These are phyloP conservation scores for Aaosphaeria pasadenensis DNA, from an alignment of 2,329 filamentous ascomycete genomes.

Conservation along the genomic window DNA sequence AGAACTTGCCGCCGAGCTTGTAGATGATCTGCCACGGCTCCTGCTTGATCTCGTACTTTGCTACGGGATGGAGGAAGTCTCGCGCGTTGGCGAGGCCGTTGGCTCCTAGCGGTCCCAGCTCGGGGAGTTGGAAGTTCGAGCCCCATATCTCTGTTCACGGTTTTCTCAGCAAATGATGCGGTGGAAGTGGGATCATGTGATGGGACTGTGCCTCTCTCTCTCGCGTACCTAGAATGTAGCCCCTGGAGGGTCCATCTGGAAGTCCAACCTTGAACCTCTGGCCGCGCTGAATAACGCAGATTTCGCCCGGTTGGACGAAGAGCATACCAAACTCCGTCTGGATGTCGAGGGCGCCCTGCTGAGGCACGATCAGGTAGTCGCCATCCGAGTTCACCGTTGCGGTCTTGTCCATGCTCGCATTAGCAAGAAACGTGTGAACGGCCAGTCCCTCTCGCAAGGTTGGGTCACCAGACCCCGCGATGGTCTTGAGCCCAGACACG, in stretches of 20 bases:
- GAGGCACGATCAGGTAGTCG: slow-evolving; percentile 72
- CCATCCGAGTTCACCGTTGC: slow-evolving; percentile 63
- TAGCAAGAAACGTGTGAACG: slow-evolving; percentile 32
- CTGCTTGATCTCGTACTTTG: slow-evolving; percentile 56
- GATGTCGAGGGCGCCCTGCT: slow-evolving; percentile 72
- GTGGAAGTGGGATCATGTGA: neutral
- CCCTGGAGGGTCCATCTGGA: slow-evolving; percentile 59
- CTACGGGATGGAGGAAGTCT: slow-evolving; percentile 73
- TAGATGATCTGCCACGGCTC: slow-evolving; percentile 46
- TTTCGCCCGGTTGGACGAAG: slow-evolving; percentile 74
- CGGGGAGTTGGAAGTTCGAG: slow-evolving; percentile 37
- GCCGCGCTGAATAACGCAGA: slow-evolving; percentile 71
- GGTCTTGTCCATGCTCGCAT: slow-evolving; percentile 33
- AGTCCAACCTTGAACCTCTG: slow-evolving; percentile 71
- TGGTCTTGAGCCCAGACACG: slow-evolving; percentile 32
- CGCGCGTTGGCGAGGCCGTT: slow-evolving; percentile 40
- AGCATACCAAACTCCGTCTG: slow-evolving; percentile 74
- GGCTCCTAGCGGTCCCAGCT: slow-evolving; percentile 37
- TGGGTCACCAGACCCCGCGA: slow-evolving; percentile 38
- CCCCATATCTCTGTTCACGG: slow-evolving; percentile 34
- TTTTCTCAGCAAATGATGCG: neutral
- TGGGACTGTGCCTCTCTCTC: neutral
- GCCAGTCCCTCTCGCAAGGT: slow-evolving; percentile 35
- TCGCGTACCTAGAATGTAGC: slow-evolving; percentile 62
- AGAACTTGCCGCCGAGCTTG: slow-evolving; percentile 63